Evolutionary conservation across 225 moss, liverwort and hornwort genomes (phyloP), one percentile per base, ranked within the genome.

Genomic region (Ulota crispa): DNA sequence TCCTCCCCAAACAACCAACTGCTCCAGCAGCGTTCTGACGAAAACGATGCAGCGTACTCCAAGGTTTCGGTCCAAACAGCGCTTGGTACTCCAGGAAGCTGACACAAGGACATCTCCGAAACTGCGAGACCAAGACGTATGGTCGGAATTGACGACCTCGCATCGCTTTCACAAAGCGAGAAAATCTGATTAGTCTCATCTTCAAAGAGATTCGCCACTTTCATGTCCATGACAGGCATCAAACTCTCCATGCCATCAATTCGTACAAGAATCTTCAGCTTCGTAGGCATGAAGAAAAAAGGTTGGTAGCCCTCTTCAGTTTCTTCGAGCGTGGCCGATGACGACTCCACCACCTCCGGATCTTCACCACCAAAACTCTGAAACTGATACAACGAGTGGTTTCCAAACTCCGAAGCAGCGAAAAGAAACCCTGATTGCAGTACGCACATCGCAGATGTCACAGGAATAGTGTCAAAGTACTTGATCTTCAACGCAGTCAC

Each of bases 221-320:
- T 96, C 99, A 99, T 99, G 85, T 99, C 96, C 99, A 99, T 89
- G 32, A 99, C 92, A 19, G 96, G 99, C 99, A 99, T 99, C 81
- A 99, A 80, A 83, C 99, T 99, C 87, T 99, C 99, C 42, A 99
- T 92, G 73, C 94, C 99, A 76, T 99, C 99, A 79, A 99, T 99
- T 65, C 94, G 95, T 30, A 96, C 96, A 78, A 99, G 66, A 71
- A 96, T 99, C 81, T 93, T 99, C 68, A 99, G 68, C 78, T 93
- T 99, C 66, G 96, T 89, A 26, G 99, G 96, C 86, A 96, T 94
- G 87, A 99, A 99, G 63, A 94, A 96, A 36, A 99, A 90, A 30
- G 94, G 99, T 84, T 94, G 96, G 80, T 96, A 99, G 21, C 94
- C 94, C 72, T 99, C 96, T 55, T 99, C 99, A 5, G 92, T 96